Base-by-base conservation (phyloP, 352 stramenopile species). In the Phytopythium aichiense region DNA sequence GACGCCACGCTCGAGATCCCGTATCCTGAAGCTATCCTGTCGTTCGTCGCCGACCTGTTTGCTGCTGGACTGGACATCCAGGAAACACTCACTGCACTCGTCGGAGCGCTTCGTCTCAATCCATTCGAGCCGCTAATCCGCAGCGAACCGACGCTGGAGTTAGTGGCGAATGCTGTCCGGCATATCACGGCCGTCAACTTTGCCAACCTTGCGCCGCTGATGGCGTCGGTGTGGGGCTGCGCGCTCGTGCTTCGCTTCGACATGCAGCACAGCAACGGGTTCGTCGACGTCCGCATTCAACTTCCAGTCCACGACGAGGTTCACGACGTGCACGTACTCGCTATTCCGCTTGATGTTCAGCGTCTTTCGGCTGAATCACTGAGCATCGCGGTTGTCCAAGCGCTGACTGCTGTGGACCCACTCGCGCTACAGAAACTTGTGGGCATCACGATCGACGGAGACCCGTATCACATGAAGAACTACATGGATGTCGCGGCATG, bases 261-360 rank as follows among this genome's bases (percentile, higher is more conserved):
- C 37, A 80, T 56, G 18, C 38, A 65, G 22, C 63, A 79, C 54
- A 70, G 62, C 37, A 76, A 56, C 1, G 75, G 75, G 1, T 81
- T 76, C 60, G 49, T 84, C 9, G 73, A 84, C 38, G 46, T 84
- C 13, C 70, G 75, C 6, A 15, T 81, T 15, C 73, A 80, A 15
- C 40, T 81, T 5, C 65, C 68, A 2, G 68, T 76, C 30, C 63
- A 81, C 56, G 73, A 84, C 53, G 73, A 81, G 12, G 42, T 81
- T 51, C 65, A 81, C n/a, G 73, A 84, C 28, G 40, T 84, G n/a
- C 75, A 84, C 42, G 40, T 84, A 33, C 45, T 84, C 1, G 67
- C 75, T 4, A 35, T 84, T 7, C 64, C 75, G 2, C 33, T 84
- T 2, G 72, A 79, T 11, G 58, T 61, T 6, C 56, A 66, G n/a